Conservation (phyloP, 2,329 filamentous ascomycete species). For the Ascochyta fabae region DNA sequence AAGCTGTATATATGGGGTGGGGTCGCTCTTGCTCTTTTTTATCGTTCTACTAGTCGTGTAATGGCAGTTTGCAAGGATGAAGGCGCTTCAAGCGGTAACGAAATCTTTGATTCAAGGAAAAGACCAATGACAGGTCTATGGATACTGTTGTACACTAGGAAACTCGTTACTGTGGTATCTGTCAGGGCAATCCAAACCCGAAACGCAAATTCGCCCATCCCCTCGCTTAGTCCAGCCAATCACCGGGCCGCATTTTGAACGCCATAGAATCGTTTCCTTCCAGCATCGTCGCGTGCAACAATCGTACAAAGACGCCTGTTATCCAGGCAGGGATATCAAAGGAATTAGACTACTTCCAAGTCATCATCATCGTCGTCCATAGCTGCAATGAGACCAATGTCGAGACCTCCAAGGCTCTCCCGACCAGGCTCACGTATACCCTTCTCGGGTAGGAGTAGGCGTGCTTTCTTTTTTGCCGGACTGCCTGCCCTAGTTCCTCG, state of each 20-base stretch:
- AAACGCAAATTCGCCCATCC: constrained; percentile 20
- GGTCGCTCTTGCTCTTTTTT: not conserved
- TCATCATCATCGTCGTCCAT: constrained; percentile 56
- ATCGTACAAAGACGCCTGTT: constrained; percentile 3
- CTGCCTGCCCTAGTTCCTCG: constrained; percentile 43
- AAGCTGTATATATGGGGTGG: not conserved
- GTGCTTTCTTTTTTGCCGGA: constrained; percentile 57
- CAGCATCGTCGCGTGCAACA: constrained; percentile 1
- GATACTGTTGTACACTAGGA: constrained; percentile 21
- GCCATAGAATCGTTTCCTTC: constrained; percentile 21
- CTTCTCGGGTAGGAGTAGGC: constrained; percentile 55
- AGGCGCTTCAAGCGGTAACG: not conserved
- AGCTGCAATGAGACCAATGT: constrained; percentile 45
- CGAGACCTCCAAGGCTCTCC: constrained; percentile 51
- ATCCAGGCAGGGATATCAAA: constrained; percentile 25
- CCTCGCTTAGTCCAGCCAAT: constrained; percentile 45
- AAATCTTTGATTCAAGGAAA: constrained; percentile 9
- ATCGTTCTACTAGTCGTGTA: not conserved
- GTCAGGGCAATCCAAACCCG: constrained; percentile 15
- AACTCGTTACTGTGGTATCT: constrained; percentile 25
- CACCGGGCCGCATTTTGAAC: constrained; percentile 28
- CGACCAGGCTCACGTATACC: constrained; percentile 58
- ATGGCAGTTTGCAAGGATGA: not conserved
- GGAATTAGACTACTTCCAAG: constrained; percentile 55
- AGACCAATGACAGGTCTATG: constrained; percentile 13